phyloP scores from a whole-genome alignment of 768 basidiomycete genomes.

The Russula ochroleuca region DNA sequence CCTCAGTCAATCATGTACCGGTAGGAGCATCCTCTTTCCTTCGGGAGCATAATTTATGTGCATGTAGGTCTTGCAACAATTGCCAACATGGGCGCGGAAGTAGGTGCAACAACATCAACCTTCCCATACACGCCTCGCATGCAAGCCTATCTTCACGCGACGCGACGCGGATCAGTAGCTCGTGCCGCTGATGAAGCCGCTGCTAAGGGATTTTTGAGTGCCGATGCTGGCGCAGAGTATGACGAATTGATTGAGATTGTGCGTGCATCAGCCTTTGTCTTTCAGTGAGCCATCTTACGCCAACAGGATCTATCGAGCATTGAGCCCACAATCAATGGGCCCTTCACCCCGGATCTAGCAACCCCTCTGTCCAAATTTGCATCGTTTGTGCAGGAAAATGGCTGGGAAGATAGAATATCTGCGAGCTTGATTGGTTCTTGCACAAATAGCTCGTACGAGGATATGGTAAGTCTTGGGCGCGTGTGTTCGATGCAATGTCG shows the following conservation, averaged over 20 bases:
- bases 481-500: not conserved
- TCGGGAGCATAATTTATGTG: not conserved
- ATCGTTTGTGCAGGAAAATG: slow-evolving; percentile 70
- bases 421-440: slow-evolving; percentile 96
- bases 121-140: slow-evolving; percentile 94
- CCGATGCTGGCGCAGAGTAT: slow-evolving; percentile 88
- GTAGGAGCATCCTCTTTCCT: slow-evolving; percentile 36
- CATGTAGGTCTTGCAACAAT: slow-evolving; percentile 81
- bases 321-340: slow-evolving; percentile 93
- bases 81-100: slow-evolving; percentile 99
- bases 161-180: slow-evolving; percentile 82
- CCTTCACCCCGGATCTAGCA: slow-evolving; percentile 95
- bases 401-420: slow-evolving; percentile 91
- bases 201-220: slow-evolving; percentile 64
- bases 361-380: slow-evolving; percentile 91
- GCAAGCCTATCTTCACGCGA: slow-evolving; percentile 85
- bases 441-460: slow-evolving; percentile 97
- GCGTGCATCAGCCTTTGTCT: slow-evolving; percentile 31
- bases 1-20: slow-evolving; percentile 85
- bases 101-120: slow-evolving; percentile 98
- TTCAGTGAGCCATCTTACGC: slow-evolving; percentile 9
- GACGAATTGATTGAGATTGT: slow-evolving; percentile 95
- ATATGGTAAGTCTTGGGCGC: slow-evolving; percentile 57
- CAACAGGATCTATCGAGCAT: slow-evolving; percentile 77
- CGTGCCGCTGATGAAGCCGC: slow-evolving; percentile 83